Evolutionary conservation across 75 land plant species (phyloP), one percentile per base, ranked within the genome.

Genomic region (Sequoiadendron giganteum): DNA sequence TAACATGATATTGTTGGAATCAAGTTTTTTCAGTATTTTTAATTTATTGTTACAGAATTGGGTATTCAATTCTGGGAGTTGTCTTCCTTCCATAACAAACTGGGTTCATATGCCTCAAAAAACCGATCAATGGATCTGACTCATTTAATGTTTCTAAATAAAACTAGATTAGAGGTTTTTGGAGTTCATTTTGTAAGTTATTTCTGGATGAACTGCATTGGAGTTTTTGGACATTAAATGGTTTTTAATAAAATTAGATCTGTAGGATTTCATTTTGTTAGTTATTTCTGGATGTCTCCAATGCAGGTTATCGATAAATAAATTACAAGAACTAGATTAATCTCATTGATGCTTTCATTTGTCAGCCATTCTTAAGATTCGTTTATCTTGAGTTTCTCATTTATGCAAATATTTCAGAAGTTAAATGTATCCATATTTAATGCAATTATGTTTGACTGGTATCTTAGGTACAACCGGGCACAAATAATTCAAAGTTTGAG

Each of bases 381-480:
- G 4, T 28, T 38, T 45, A 80, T 36, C 40, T 86, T 86, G 38
- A 32, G 8, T 43, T 21, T 65, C 13, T 36, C 47, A 15, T 38
- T 86, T 86, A 34, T 61, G 9, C 16, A 52, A 80, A 48, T 54
- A 76, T 76, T 25, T 85, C 45, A 25, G 34, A 39, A 32, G 3
- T 28, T 21, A 3, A 15, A 75, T 75, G 14, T 25, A 30, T 10
- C 77, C 13, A 75, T 75, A 10, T 34, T 75, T 32, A 32, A 2
- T 72, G 32, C 43, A 77, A 21, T 83, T 5, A n/a, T 86, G 80
- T 39, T 85, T 85, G 6, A 75, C 72, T 77, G 11, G 68, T 82
- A 89, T 79, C 56, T 39, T 92, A 98, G 99, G 91, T 93, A 95
- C 65, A 92, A 95, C 61, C 93, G 99, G 83, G 96, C 95, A 84